Percentiles rank a stretch among this genome's conserved stretches.
These are phyloP conservation scores for Eucalyptus caleyi DNA, from an alignment of 345 rosid species.

Conservation along the genomic window DNA sequence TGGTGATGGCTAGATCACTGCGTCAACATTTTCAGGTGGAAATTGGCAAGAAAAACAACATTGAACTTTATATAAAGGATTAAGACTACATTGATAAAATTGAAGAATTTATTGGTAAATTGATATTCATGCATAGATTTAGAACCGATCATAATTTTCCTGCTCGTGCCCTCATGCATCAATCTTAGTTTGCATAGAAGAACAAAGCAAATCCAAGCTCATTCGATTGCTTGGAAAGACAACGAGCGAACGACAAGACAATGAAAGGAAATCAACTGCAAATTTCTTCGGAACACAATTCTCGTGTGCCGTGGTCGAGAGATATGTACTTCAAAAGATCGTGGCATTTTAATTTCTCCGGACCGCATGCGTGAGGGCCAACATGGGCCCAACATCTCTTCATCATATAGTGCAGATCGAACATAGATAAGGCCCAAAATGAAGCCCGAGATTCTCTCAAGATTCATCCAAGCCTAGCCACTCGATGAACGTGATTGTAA, in stretches of 20 bases:
- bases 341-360: background rate
- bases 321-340: background rate
- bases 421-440: background rate
- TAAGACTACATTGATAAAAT: background rate
- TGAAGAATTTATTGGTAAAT: background rate
- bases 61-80: too few relatives aligned
- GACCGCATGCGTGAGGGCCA: background rate
- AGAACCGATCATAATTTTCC: background rate
- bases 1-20: background rate
- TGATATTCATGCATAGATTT: background rate
- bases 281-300: too few relatives aligned
- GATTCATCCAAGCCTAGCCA: background rate
- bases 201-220: background rate
- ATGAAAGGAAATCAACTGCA: background rate
- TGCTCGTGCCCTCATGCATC: background rate
- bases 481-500: background rate
- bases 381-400: background rate
- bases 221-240: too few relatives aligned
- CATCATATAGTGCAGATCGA: background rate
- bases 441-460: background rate
- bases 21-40: background rate
- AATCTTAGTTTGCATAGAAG: background rate
- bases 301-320: background rate
- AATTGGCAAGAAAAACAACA: background rate
- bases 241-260: background rate